These are phyloP conservation scores for Acer saccharum DNA, from an alignment of 345 rosid genomes.

Conservation along the genomic window DNA sequence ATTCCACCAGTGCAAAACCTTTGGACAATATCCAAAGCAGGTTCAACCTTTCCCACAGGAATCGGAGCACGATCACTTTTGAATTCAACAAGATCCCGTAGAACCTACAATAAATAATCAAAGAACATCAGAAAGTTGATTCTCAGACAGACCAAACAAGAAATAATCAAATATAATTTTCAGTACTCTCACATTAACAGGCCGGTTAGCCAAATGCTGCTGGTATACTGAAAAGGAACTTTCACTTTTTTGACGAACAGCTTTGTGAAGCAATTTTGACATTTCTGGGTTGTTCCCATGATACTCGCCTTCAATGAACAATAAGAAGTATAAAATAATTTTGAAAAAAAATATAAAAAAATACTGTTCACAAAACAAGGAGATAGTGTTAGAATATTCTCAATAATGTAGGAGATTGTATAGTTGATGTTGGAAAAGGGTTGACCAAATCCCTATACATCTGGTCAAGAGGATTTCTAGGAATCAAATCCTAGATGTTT, in stretches of 20 bases:
- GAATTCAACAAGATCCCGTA: constrained; percentile 95
- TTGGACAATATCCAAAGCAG: constrained; percentile 79
- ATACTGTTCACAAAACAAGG: constrained; percentile 3
- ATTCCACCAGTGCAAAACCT: constrained; percentile 99
- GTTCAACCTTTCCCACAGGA: constrained; percentile 92
- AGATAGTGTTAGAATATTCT: neutral
- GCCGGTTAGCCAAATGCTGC: constrained; percentile 95
- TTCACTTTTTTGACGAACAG: constrained; percentile 96
- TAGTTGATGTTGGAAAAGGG: no score
- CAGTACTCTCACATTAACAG: constrained; percentile 79
- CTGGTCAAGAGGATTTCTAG: no score
- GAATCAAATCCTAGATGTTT: no score
- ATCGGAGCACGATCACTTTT: constrained; percentile 91
- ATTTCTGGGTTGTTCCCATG: constrained; percentile 99
- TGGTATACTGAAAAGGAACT: constrained; percentile 90
- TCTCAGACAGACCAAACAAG: constrained; percentile 4
- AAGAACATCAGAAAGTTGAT: neutral
- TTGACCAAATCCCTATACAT: no score
- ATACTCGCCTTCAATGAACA: constrained; percentile 68
- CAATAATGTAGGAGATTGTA: no score
- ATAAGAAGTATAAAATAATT: constrained; percentile 6
- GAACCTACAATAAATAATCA: constrained; percentile 55
- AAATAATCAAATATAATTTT: constrained; percentile 8
- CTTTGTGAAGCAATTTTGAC: constrained; percentile 97
- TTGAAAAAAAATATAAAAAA: constrained; percentile 7